Conservation (phyloP, 208 protist species). For the Leishmania turanica region DNA sequence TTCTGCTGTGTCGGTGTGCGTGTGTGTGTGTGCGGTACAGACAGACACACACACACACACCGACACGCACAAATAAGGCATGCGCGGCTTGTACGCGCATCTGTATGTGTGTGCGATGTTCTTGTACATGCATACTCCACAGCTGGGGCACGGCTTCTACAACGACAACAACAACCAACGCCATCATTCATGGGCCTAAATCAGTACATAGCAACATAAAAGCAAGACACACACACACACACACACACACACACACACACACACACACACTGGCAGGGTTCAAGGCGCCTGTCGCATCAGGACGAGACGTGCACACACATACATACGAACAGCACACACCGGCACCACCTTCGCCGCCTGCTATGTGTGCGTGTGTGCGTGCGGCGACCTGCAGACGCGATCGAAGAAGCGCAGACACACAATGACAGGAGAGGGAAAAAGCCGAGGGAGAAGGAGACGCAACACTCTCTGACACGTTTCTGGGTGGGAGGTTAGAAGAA, state of each 20-base stretch:
- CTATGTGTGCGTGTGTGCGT: not conserved
- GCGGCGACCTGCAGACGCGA: too few relatives aligned
- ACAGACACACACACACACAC: not conserved
- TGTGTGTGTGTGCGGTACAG: not conserved
- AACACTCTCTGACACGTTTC: not conserved
- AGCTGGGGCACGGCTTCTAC: not conserved
- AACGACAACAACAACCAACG: constrained; percentile 1
- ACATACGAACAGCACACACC: not conserved
- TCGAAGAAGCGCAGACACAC: not conserved
- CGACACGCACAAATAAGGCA: not conserved
- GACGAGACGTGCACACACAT: not conserved
- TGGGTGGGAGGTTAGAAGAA: not conserved
- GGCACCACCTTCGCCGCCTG: too few relatives aligned
- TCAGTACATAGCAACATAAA: constrained; percentile 15
- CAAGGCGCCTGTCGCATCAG: too few relatives aligned
- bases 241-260: not conserved
- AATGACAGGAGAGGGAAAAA: not conserved
- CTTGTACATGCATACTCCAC: not conserved
- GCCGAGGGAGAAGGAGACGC: too few relatives aligned
- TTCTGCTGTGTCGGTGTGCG: not conserved
- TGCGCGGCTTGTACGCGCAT: not conserved
- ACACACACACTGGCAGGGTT: too few relatives aligned
- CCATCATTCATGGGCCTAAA: not conserved
- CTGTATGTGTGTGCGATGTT: not conserved
- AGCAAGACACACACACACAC: not conserved